A percentile compares a stretch with the other conserved stretches of the same genome.
phyloP scores from a whole-genome alignment of 179 eudicot genomes.

The Heliamphora pulchella region DNA sequence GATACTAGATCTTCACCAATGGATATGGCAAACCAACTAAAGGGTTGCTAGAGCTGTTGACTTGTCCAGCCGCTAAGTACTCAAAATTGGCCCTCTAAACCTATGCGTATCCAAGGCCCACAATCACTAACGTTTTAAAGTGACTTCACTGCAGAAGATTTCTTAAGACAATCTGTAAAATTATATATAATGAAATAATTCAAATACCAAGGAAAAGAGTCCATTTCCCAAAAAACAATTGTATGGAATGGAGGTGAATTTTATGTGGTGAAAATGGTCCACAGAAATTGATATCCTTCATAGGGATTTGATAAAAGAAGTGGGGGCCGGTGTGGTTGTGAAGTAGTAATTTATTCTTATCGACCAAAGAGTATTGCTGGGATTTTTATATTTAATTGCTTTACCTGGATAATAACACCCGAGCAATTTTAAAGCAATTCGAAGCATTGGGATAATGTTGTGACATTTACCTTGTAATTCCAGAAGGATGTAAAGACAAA shows the following conservation, averaged over 20 bases:
- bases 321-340: not conserved
- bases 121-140: not conserved
- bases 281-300: too few species aligned
- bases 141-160: not conserved
- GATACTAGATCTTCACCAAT: not conserved
- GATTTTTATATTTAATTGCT: too few species aligned
- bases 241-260: too few species aligned
- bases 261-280: too few species aligned
- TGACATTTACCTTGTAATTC: conserved; percentile 69
- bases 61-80: not conserved
- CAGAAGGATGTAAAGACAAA: conserved; percentile 90
- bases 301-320: too few species aligned
- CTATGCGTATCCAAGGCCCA: not conserved
- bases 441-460: too few species aligned
- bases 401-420: too few species aligned
- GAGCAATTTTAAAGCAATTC: too few species aligned
- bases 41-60: not conserved
- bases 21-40: not conserved
- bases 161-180: not conserved
- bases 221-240: not conserved
- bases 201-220: too few species aligned
- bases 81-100: not conserved
- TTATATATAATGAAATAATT: not conserved
- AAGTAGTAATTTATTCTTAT: not conserved
- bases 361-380: too few species aligned